Base-by-base conservation (phyloP, 441 rosid genomes). In the Brassica balearica region DNA sequence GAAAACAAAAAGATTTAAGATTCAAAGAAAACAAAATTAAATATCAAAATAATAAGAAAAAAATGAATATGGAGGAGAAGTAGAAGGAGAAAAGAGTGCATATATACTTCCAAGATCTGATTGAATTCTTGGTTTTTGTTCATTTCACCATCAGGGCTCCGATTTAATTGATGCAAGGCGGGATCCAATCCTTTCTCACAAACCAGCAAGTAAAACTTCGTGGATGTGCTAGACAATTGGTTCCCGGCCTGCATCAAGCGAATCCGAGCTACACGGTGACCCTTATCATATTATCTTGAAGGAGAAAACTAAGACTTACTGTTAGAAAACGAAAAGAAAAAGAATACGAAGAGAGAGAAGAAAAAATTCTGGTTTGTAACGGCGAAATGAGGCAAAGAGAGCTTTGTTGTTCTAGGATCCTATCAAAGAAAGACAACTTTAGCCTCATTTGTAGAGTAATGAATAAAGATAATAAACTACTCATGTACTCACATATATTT, bases 221-320 rank as follows among this genome's bases (percentile, higher is more conserved):
- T 63, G 82, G 66, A n/a, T 70, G 36, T 66, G 66, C 36, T 27
- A 73, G 75, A 74, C 73, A 80, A 87, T 84, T 80, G 81, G 96
- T 88, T 95, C 99, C 99, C 97, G 98, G 93, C 96, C 98, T 93
- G 98, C 99, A 93, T 97, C 99, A 95, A 95, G 99, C 98, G 98
- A 95, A 89, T 92, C 86, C 89, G 99, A 93, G 90, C 84, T 92
- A 88, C 90, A 90, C 91, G 84, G 90, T 84, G 80, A 87, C 84
- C 43, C 23, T 61, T 55, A 46, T 60, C 63, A 51, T 7, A 17
- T 5, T 3, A 46, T 62, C 69, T 58, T 10, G 4, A 53, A 15
- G 9, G 22, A 53, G 23, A 64, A 34, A 32, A 2, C 11, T 0
- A 63, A 63, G 25, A 55, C 3, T 3, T 10, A 10, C 46, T 38